Base-by-base conservation (phyloP, 192 early-diverging fungal species). In the Jimgerdemannia flammicorona region DNA sequence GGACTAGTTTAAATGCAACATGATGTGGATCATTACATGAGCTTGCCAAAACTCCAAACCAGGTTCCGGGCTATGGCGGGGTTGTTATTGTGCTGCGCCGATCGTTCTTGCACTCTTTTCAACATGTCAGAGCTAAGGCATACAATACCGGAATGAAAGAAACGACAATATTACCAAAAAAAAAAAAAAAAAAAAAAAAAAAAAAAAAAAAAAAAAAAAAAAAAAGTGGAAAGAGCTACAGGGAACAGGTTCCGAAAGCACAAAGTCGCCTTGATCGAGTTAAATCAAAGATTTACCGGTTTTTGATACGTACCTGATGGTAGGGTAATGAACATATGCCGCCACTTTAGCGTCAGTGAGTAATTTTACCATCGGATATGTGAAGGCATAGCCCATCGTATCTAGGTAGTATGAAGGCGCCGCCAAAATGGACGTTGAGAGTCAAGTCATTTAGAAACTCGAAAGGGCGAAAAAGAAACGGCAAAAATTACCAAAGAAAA, bases 291-390 rank as follows among this genome's bases (percentile, higher is more conserved):
- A 29, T 29, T 29, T 29, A 29, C 29, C 29, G 29, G 29, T 29
- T 29, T 29, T 29, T 29, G 29, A 29, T 14, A 20, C 70, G n/a
- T 83, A 91, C 81, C 91, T 94, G 69, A 99, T 95, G 8, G 92
- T 91, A 9, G 98, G 98, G 74, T 99, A 99, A 81, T 99, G 98
- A 18, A 94, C 93, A 77, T 99, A 99, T 0, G 96, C 86, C 0
- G 93, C 87, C 6, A 93, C 88, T 64, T 86, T 85, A 64, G 85
- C 77, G 1, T 86, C 78, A 42, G 85, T 87, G 41, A 96, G 64
- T 40, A 87, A 67, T 64, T 84, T 85, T 0, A 92, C 90, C 3
- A 97, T 67, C 7, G 96, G 97, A 79, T 95, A 97, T 3, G 92
- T 94, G 72, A 99, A 98, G 4, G 96, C 97, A 79, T 94, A 97